Evolutionary conservation across 1,284 basidiomycete species (phyloP).

Genomic region (Golubevia pallescens): DNA sequence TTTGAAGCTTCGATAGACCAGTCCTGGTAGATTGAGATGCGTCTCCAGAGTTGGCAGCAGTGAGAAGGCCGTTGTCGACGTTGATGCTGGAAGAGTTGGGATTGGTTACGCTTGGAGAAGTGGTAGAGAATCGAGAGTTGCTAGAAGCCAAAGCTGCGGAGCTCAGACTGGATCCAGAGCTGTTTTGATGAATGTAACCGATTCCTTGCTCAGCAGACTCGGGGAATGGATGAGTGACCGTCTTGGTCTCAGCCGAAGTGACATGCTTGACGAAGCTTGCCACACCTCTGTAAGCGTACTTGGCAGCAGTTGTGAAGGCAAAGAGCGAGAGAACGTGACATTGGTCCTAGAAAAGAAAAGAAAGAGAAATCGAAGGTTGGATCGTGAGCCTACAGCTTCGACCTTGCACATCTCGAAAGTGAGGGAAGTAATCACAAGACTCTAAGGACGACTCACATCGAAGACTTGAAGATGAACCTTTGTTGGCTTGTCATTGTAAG

Average conservation of each 20-base stretch:
- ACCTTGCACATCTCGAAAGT: neutral
- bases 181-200: neutral
- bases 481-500: constrained; percentile 71
- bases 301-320: constrained; percentile 65
- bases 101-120: neutral
- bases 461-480: constrained; percentile 85
- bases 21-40: neutral
- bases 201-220: neutral
- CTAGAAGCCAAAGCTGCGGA: neutral
- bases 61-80: neutral
- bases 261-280: constrained; percentile 64
- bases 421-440: neutral
- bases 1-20: neutral
- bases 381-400: neutral
- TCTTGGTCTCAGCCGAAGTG: constrained; percentile 48
- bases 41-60: neutral
- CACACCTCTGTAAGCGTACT: constrained; percentile 65
- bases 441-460: constrained; percentile 45
- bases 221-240: constrained; percentile 35
- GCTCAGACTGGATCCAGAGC: neutral
- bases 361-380: constrained; percentile 1
- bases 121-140: constrained; percentile 1
- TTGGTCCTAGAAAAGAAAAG: constrained; percentile 62
- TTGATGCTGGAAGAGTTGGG: neutral
- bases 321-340: constrained; percentile 68